Percentiles rank a stretch among this genome's conserved stretches.
Evolutionary conservation across 2,329 filamentous ascomycete genomes (phyloP).

Genomic region (Exophiala alcalophila): DNA sequence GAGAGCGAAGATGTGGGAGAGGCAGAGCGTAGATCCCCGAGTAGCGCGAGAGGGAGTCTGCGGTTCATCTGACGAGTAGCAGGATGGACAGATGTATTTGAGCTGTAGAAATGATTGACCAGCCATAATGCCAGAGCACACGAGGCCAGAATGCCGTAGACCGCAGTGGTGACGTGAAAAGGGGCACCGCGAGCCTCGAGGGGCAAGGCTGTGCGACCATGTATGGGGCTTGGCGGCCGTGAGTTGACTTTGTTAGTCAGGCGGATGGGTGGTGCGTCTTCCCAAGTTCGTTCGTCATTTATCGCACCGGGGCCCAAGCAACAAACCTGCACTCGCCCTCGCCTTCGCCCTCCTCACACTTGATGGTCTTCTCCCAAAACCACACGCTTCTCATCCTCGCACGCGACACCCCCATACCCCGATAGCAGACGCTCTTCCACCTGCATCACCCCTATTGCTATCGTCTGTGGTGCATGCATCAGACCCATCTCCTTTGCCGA

Average conservation of each 20-base stretch:
- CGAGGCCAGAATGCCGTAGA: too few relatives aligned
- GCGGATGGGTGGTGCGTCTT: neutral
- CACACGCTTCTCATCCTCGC: slow-evolving; percentile 15
- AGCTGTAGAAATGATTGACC: too few relatives aligned
- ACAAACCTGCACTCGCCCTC: slow-evolving; percentile 7
- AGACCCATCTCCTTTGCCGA: slow-evolving; percentile 9
- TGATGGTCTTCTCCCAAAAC: slow-evolving; percentile 12
- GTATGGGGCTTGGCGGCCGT: neutral
- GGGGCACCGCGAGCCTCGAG: too few relatives aligned
- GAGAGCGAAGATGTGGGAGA: slow-evolving; percentile 25
- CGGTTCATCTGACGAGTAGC: slow-evolving; percentile 34
- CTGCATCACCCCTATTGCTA: slow-evolving; percentile 32
- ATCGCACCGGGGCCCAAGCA: slow-evolving; percentile 10
- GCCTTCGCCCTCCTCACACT: slow-evolving; percentile 12
- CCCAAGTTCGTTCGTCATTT: slow-evolving; percentile 18
- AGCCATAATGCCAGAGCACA: too few relatives aligned
- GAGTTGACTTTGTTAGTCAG: neutral
- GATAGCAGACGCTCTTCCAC: slow-evolving; percentile 31
- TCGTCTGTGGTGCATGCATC: slow-evolving; percentile 13
- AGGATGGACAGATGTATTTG: too few relatives aligned
- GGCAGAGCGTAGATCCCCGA: slow-evolving; percentile 26
- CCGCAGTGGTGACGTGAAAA: too few relatives aligned
- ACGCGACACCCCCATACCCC: slow-evolving; percentile 26
- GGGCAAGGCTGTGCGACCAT: too few relatives aligned
- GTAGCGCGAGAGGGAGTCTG: slow-evolving; percentile 33